phyloP scores from a whole-genome alignment of 306 rosid species.

The Lupinus albus region DNA sequence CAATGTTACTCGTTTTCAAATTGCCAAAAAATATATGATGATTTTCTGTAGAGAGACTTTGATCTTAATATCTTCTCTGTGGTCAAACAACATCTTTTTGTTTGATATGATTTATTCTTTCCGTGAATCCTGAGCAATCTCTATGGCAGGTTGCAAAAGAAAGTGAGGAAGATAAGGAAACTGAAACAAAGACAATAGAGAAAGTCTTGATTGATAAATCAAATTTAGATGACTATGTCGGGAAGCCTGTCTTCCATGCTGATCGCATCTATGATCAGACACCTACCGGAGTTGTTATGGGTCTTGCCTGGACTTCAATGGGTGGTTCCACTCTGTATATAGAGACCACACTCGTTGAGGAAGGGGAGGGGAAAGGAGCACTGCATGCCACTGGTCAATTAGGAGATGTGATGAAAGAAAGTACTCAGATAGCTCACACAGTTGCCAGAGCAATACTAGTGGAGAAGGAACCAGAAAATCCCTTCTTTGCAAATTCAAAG shows the following conservation, averaged over 20 bases:
- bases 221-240: conserved; percentile 74
- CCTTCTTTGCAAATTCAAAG: conserved; percentile 77
- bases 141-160: conserved; percentile 65
- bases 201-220: conserved; percentile 63
- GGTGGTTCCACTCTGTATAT: conserved; percentile 97
- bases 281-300: conserved; percentile 96
- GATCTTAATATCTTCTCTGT: conserved; percentile 10
- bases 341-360: conserved; percentile 79
- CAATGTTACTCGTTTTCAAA: conserved; percentile 9
- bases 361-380: conserved; percentile 88
- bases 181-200: conserved; percentile 49
- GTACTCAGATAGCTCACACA: conserved; percentile 98
- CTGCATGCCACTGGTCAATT: conserved; percentile 90
- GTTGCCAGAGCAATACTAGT: conserved; percentile 70
- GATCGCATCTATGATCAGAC: conserved; percentile 88
- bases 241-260: conserved; percentile 97
- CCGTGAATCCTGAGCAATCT: too few species aligned
- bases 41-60: conserved; percentile 11
- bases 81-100: too few species aligned
- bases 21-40: neutral
- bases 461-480: conserved; percentile 61
- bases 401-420: conserved; percentile 99
- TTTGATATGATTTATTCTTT: too few species aligned
- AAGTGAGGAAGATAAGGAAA: conserved; percentile 44
- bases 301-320: conserved; percentile 99